Evolutionary conservation across 2,329 filamentous ascomycete species (phyloP), one percentile per base, ranked within the genome.

Genomic region (Aspergillus latus): DNA sequence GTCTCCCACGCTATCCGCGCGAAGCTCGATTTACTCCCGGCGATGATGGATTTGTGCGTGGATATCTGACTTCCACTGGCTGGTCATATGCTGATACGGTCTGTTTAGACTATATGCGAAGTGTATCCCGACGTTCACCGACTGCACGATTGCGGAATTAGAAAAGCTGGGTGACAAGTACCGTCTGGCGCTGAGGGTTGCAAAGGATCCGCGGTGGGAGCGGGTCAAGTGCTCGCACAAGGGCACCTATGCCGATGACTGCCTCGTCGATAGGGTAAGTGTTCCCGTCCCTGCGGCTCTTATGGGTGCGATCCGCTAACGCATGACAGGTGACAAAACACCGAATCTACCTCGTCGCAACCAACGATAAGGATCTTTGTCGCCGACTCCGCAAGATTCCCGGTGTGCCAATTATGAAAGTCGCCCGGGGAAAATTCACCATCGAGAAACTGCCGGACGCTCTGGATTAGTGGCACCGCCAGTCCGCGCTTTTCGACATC

Each of bases 81-180:
- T 36, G 34, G 37, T 36, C 7, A 32, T 11, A 26, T 48, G 52
- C 54, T 62, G 40, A 61, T 51, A 16, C 13, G 6, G 16, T 34
- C n/a, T n/a, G 34, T 26, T 8, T 39, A 66, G 90, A 52, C 82
- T 99, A 4, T 96, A 92, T 72, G 93, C 93, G 15, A 95, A 95
- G 68, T 94, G 90, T 72, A 90, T 87, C 21, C 91, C 92, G 15
- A 88, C 94, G 62, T 92, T 97, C 63, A 96, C 92, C 2, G 84
- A 85, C 63, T 92, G 89, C 77, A 87, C 87, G 64, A 87, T 92
- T 83, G 88, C 87, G 54, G 92, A 96, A 73, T 76, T 97, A 62
- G 92, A 96, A 71, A 96, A 96, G 72, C 81, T 97, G 8, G 92
- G 93, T 0, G 84, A 85, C 2, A 94, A 94, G 71, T 99, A 96